phyloP scores from a whole-genome alignment of 148 eudicot species.

The Fallopia convolvulus region DNA sequence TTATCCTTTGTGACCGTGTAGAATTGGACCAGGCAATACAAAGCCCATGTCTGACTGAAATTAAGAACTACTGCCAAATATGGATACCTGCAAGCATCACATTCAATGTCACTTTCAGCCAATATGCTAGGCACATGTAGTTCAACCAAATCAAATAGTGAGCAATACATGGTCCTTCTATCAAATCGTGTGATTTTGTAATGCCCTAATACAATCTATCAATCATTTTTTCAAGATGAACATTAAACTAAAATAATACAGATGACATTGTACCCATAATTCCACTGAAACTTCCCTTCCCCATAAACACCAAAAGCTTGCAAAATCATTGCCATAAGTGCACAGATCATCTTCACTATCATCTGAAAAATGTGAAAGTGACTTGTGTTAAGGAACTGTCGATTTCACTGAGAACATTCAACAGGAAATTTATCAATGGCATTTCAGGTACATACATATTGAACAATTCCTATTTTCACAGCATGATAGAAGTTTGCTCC shows the following conservation, averaged over 20 bases:
- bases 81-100: slow-evolving; percentile 73
- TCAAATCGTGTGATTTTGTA: background rate
- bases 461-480: slow-evolving; percentile 96
- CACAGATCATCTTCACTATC: slow-evolving; percentile 96
- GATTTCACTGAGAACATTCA: background rate
- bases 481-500: slow-evolving; percentile 90
- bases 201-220: background rate
- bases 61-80: slow-evolving; percentile 92
- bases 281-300: slow-evolving; percentile 95
- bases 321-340: slow-evolving; percentile 67
- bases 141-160: background rate
- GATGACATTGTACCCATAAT: slow-evolving; percentile 69
- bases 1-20: slow-evolving; percentile 80
- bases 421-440: background rate
- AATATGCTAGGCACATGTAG: background rate
- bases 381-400: background rate
- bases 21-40: slow-evolving; percentile 96
- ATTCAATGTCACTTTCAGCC: background rate
- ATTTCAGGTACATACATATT: slow-evolving; percentile 61
- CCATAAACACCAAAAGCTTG: slow-evolving; percentile 79
- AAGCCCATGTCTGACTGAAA: slow-evolving; percentile 98
- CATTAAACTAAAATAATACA: background rate
- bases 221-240: background rate
- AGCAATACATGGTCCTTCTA: background rate
- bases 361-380: slow-evolving; percentile 48